Evolutionary conservation across 2,329 filamentous ascomycete species (phyloP), one percentile per base, ranked within the genome.

Genomic region (Epichloe scottii): DNA sequence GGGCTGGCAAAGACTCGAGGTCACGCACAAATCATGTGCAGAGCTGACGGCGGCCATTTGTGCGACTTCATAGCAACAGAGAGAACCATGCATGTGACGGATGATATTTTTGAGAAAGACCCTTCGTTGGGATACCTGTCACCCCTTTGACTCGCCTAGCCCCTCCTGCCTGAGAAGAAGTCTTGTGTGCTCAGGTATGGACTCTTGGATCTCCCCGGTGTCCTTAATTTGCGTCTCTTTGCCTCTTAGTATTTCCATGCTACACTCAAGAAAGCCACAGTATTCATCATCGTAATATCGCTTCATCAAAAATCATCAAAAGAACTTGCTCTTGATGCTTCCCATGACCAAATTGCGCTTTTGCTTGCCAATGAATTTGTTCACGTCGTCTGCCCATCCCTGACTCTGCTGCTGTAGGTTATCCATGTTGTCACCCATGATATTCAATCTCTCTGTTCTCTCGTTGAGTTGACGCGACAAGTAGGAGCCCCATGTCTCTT

Each of bases 391-490:
- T 14, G 89, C 85, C 82, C 89, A 97, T 17, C 82, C 85, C 51
- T 81, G 81, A 63, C 87, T 95, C 58, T 84, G 84, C 60, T 89
- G 78, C 61, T 91, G 84, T 54, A 96, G 69, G 55, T 79, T 82
- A 55, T 95, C 85, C 81, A 97, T 89, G 46, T 75, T 83, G 60
- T 97, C 91, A 2, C 84, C 85, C 68, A 91, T 84, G 5, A 94
- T 72, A 43, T 84, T 85, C 52, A 98, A 71, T 62, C 84, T 89
- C 69, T 97, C 89, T 0, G 93, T 95, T 48, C 93, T 73, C 68
- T 97, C 90, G 59, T 94, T 89, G 44, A 98, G 68, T 65, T 95
- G 88, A 37, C 90, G 77, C 10, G 86, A 83, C 67, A 97, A 82
- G 63, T 94, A 97, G 42, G 89, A 82, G 60, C 80, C 79, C 80